Base-by-base conservation (phyloP, 306 rosid genomes). In the Lablab purpureus region DNA sequence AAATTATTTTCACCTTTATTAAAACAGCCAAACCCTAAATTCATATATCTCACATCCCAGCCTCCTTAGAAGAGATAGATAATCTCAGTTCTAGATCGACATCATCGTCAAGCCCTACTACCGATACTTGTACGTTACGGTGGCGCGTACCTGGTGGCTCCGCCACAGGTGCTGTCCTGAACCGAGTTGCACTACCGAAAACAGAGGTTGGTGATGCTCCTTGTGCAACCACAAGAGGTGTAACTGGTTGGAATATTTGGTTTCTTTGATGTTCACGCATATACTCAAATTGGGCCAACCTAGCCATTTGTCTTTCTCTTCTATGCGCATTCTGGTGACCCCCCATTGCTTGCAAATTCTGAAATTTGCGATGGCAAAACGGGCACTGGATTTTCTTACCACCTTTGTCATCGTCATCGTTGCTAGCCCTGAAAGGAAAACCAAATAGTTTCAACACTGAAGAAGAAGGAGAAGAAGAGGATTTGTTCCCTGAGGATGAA, bases 281-380 rank as follows among this genome's bases (percentile, higher is more conserved):
- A 22, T 54, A 36, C 7, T 54, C 52, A 27, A 40, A 5, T 37
- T 21, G 56, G 11, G 54, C 52, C 11, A 40, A 36, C 43, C 51
- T 74, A 37, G 69, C 69, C 43, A 74, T 74, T 74, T 56, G 68
- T 30, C 69, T 56, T 17, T 74, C 68, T 74, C 68, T 74, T 23
- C 56, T 56, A 17, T 74, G 78, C 3, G 68, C 68, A 17, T 74
- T 74, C 23, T 74, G 78, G 69, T 74, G 78, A 0, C 78, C 78
- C 9, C 68, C 78, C 6, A 74, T 12, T 1, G 78, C 78, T 58
- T 74, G 78, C 37, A 58, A 56, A 18, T 41, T 74, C 12, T 17
- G 54, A 22, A 74, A 74, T 22, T 25, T 28, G 1, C 78, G 68
- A 4, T 58, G 3, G 22, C 78, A 74, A 5, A 22, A 40, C 10